A percentile compares a stretch with the other conserved stretches of the same genome.
phyloP scores from a whole-genome alignment of 2,329 filamentous ascomycete species.

The Clathrospora elynae region DNA sequence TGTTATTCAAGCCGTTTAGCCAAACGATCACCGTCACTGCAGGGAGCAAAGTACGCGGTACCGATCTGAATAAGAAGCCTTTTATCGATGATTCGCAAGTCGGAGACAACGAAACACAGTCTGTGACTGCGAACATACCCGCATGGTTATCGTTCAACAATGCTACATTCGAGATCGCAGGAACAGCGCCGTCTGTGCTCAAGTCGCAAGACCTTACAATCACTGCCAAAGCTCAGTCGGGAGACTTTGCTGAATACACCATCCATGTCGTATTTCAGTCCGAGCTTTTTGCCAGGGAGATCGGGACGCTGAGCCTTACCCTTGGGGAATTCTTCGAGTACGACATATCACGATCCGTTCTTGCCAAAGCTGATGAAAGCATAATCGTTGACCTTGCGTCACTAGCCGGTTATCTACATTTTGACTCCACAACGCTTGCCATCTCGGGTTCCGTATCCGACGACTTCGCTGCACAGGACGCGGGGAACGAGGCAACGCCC shows the following conservation, averaged over 20 bases:
- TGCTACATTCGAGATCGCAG: slow-evolving; percentile 65
- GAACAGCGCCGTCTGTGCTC: slow-evolving; percentile 65
- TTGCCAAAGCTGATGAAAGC: slow-evolving; percentile 48
- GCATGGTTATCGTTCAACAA: slow-evolving; percentile 72
- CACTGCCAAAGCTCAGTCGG: slow-evolving; percentile 63
- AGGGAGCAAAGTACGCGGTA: slow-evolving; percentile 41
- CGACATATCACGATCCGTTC: slow-evolving; percentile 52
- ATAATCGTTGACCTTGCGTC: slow-evolving; percentile 53
- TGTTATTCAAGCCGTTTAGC: slow-evolving; percentile 64
- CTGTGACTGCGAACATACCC: slow-evolving; percentile 62
- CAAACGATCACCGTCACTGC: slow-evolving; percentile 40
- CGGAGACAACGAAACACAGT: slow-evolving; percentile 56
- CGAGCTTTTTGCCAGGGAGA: slow-evolving; percentile 51
- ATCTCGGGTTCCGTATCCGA: slow-evolving; percentile 58
- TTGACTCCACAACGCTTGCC: slow-evolving; percentile 52
- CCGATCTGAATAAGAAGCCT: slow-evolving; percentile 38
- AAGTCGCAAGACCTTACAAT: slow-evolving; percentile 67
- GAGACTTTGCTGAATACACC: slow-evolving; percentile 63
- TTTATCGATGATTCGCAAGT: slow-evolving; percentile 51
- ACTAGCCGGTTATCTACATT: slow-evolving; percentile 56
- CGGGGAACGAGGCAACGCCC: slow-evolving; percentile 16
- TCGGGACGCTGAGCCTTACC: slow-evolving; percentile 55
- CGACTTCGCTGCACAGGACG: slow-evolving; percentile 45
- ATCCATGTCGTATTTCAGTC: slow-evolving; percentile 53
- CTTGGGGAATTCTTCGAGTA: slow-evolving; percentile 58